Evolutionary conservation across 2,329 filamentous ascomycete species (phyloP).

Genomic region (Cryphonectria parasitica): DNA sequence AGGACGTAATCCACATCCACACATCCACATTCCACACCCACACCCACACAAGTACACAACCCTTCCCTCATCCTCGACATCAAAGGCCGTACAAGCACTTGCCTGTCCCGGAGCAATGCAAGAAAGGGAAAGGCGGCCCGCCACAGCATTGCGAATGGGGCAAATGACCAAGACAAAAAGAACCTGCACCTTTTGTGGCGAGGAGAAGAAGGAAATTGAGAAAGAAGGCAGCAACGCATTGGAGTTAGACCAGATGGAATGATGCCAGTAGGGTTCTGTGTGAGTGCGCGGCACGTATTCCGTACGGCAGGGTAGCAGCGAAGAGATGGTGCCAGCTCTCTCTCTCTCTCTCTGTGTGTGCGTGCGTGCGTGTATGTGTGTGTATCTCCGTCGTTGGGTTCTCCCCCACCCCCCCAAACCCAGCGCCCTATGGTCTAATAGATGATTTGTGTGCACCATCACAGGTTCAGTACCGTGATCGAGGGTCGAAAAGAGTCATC

Average conservation of each 20-base stretch:
- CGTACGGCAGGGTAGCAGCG: background rate
- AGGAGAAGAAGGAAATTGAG: background rate
- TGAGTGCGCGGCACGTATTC: background rate
- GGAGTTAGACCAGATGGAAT: background rate
- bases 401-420: too few species aligned
- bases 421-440: background rate
- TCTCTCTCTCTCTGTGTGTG: too few species aligned
- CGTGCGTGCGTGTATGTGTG: background rate
- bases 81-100: background rate
- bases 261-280: background rate
- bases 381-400: background rate
- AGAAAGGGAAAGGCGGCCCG: background rate
- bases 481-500: background rate
- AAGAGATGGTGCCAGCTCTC: background rate
- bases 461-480: background rate
- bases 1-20: background rate
- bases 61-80: background rate
- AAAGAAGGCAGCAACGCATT: background rate
- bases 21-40: background rate
- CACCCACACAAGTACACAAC: too few species aligned
- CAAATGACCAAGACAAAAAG: background rate
- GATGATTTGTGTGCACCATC: background rate
- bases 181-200: background rate
- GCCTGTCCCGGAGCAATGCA: background rate
- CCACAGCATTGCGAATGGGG: background rate